Conservation (phyloP, 2,329 filamentous ascomycete species). For the Tolypocladium sp. region DNA sequence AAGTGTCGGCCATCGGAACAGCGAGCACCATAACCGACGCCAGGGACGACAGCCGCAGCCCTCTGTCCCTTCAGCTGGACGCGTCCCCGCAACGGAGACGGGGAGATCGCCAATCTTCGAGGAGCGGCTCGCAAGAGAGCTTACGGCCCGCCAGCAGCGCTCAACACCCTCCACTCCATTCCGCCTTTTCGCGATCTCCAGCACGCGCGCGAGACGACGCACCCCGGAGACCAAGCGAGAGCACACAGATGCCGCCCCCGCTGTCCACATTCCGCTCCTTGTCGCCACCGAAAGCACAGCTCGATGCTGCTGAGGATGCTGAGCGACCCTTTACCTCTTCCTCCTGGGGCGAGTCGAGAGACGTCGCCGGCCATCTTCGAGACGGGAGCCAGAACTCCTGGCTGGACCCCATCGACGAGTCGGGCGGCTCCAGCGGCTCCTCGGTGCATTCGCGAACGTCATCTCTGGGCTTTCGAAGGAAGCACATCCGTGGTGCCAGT, state of each 20-base stretch:
- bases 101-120: conserved; percentile 8
- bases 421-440: conserved; percentile 67
- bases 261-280: conserved; percentile 54
- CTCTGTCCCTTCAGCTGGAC: conserved; percentile 9
- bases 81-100: conserved; percentile 15
- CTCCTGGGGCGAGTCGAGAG: conserved; percentile 12
- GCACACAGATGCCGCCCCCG: conserved; percentile 59
- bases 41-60: conserved; percentile 11
- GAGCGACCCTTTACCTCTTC: conserved; percentile 3
- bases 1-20: conserved; percentile 32
- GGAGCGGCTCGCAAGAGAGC: conserved; percentile 13
- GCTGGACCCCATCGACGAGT: conserved; percentile 92
- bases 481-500: conserved; percentile 59
- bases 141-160: conserved; percentile 14
- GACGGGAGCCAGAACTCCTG: conserved; percentile 74
- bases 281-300: conserved; percentile 27
- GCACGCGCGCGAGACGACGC: conserved; percentile 19
- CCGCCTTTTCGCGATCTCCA: conserved; percentile 44
- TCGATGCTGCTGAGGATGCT: conserved; percentile 8
- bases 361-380: conserved; percentile 31
- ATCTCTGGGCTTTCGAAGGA: conserved; percentile 57
- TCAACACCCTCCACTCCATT: conserved; percentile 32
- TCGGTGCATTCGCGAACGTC: conserved; percentile 76
- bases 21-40: conserved; percentile 40
- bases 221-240: conserved; percentile 40